A percentile compares a stretch with the other conserved stretches of the same genome.
Evolutionary conservation across 495 filamentous ascomycete species (phyloP).

Genomic region (Platismatia glauca): DNA sequence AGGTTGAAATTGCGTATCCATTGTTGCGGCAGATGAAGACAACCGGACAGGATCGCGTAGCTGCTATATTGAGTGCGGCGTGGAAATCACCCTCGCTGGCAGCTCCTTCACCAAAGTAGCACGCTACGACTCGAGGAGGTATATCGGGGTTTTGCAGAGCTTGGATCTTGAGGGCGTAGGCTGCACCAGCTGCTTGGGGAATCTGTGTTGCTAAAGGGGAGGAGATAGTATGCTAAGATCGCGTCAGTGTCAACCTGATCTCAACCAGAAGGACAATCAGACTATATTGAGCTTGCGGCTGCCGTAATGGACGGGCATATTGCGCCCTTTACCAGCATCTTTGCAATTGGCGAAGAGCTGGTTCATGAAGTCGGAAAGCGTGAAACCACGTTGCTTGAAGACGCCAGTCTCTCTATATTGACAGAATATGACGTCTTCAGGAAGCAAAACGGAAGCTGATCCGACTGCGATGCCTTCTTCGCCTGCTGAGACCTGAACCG

Average conservation of each 20-base stretch:
- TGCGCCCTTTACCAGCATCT: conserved; percentile 74
- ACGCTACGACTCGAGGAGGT: conserved; percentile 64
- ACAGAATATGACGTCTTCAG: conserved; percentile 83
- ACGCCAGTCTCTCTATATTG: conserved; percentile 94
- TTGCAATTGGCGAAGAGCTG: conserved; percentile 86
- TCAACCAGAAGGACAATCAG: conserved; percentile 22
- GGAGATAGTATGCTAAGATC: conserved; percentile 74
- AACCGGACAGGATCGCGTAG: conserved; percentile 82
- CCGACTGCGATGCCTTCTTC: conserved; percentile 93
- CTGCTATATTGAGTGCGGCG: conserved; percentile 91
- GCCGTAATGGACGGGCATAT: conserved; percentile 98
- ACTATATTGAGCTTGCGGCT: conserved; percentile 74
- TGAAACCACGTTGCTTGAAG: conserved; percentile 83
- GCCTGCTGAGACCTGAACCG: conserved; percentile 64
- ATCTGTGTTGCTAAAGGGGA: conserved; percentile 92
- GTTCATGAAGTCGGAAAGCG: conserved; percentile 80
- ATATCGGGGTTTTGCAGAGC: conserved; percentile 58
- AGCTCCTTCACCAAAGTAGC: conserved; percentile 97
- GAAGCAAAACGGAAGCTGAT: conserved; percentile 68
- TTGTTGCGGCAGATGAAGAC: conserved; percentile 98
- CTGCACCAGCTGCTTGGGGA: conserved; percentile 86
- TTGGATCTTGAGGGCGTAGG: conserved; percentile 89
- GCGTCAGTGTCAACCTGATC: neutral
- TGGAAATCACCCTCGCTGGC: conserved; percentile 98
- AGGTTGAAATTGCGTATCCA: conserved; percentile 90